Evolutionary conservation across 148 eudicot genomes (phyloP).

Genomic region (Pouteria glomerata): DNA sequence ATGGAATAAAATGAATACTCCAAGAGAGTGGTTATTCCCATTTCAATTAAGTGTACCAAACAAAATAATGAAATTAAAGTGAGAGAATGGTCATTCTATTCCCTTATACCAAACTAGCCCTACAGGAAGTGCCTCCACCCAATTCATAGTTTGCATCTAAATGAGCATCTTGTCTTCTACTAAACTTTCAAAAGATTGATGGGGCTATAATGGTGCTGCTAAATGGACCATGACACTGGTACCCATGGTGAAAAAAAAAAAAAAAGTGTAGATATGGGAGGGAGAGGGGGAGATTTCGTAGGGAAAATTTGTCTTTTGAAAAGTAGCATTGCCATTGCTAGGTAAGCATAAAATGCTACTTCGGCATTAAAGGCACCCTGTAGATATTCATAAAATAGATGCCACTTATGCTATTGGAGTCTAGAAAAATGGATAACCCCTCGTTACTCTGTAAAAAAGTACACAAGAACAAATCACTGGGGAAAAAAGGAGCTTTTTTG

Average conservation of each 20-base stretch:
- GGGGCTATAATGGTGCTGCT: neutral
- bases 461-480: neutral
- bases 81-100: too few species aligned
- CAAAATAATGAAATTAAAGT: too few species aligned
- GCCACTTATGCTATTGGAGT: neutral
- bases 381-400: neutral
- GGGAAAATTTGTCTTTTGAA: neutral
- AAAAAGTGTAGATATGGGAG: too few species aligned
- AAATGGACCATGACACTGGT: too few species aligned
- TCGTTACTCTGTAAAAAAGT: neutral
- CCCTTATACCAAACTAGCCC: too few species aligned
- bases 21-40: too few species aligned
- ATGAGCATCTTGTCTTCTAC: neutral
- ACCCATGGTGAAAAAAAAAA: neutral
- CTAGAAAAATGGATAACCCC: neutral
- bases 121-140: neutral
- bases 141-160: neutral
- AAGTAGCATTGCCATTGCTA: neutral
- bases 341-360: neutral
- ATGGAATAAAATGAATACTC: too few species aligned
- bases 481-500: neutral
- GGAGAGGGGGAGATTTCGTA: neutral
- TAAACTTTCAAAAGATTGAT: neutral
- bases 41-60: too few species aligned
- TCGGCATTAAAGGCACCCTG: neutral